These are phyloP conservation scores for Fusarium falciforme DNA, from an alignment of 2,329 filamentous ascomycete genomes.

Conservation along the genomic window DNA sequence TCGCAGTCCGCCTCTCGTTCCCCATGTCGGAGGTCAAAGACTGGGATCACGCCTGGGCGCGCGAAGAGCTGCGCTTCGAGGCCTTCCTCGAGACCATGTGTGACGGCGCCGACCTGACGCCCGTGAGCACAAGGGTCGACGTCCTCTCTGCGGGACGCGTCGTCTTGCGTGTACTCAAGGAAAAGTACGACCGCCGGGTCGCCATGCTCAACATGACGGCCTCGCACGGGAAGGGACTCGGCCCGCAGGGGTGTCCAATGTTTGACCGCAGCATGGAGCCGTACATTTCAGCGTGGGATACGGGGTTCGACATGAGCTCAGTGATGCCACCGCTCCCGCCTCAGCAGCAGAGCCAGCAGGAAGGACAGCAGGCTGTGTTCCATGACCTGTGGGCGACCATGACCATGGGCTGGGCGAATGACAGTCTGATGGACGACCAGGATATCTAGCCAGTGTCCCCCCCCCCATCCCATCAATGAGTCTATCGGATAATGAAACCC, in stretches of 20 bases:
- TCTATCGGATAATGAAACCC: background rate
- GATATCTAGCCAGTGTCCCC: background rate
- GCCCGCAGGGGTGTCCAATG: constrained; percentile 59
- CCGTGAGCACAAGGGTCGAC: constrained; percentile 51
- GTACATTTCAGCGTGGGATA: constrained; percentile 60
- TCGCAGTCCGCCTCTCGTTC: constrained; percentile 61
- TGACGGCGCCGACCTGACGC: constrained; percentile 35
- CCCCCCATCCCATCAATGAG: background rate
- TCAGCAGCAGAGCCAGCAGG: constrained; percentile 18
- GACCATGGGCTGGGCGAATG: constrained; percentile 58
- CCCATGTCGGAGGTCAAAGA: constrained; percentile 52
- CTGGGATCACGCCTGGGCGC: constrained; percentile 52
- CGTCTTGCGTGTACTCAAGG: constrained; percentile 58
- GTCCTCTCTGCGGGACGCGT: constrained; percentile 58
- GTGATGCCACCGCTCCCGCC: constrained; percentile 1
- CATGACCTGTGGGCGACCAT: constrained; percentile 62
- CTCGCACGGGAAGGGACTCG: background rate
- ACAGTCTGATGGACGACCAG: constrained; percentile 11
- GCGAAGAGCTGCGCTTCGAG: constrained; percentile 54
- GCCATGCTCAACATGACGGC: constrained; percentile 42
- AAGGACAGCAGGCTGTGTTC: constrained; percentile 45
- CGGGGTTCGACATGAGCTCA: constrained; percentile 43
- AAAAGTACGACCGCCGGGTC: constrained; percentile 58
- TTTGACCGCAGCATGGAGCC: constrained; percentile 62
- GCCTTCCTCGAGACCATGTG: constrained; percentile 53